These are phyloP conservation scores for Stentor roeselii DNA, from an alignment of 73 alveolate genomes.

Conservation along the genomic window DNA sequence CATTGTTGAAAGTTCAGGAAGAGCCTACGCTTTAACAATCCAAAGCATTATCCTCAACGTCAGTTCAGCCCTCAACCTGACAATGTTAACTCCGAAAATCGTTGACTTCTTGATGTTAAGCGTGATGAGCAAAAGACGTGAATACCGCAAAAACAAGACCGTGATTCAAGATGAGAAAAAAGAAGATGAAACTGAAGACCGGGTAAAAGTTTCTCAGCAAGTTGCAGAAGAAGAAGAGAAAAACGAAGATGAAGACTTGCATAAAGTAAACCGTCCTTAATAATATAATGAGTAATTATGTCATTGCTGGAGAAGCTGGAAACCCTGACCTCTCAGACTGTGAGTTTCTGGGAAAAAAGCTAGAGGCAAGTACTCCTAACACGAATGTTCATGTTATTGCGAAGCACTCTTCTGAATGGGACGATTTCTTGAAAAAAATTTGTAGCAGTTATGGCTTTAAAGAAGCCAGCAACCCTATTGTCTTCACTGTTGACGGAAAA, in stretches of 20 bases:
- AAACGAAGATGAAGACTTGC: neutral
- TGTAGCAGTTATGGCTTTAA: conserved; percentile 52
- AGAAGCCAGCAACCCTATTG: conserved; percentile 52
- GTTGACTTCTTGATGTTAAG: conserved; percentile 9
- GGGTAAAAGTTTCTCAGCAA: neutral
- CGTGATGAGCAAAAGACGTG: neutral
- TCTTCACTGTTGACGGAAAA: conserved; percentile 58
- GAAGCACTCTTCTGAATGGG: too few species aligned
- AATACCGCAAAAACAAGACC: neutral
- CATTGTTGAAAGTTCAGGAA: neutral
- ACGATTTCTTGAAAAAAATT: too few species aligned
- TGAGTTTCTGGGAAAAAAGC: too few species aligned
- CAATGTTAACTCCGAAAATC: conserved; percentile 13
- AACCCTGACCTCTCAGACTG: too few species aligned
- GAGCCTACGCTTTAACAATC: conserved; percentile 3
- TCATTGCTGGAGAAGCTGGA: too few species aligned
- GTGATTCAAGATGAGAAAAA: neutral
- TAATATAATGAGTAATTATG: too few species aligned
- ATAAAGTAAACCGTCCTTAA: too few species aligned
- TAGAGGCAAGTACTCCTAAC: too few species aligned
- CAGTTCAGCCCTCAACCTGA: neutral
- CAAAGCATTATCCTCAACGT: neutral
- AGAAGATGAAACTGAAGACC: neutral
- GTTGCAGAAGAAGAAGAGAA: neutral
- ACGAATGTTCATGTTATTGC: too few species aligned